Base-by-base conservation (phyloP, 2,329 filamentous ascomycete species). In the Aureobasidium sp. region DNA sequence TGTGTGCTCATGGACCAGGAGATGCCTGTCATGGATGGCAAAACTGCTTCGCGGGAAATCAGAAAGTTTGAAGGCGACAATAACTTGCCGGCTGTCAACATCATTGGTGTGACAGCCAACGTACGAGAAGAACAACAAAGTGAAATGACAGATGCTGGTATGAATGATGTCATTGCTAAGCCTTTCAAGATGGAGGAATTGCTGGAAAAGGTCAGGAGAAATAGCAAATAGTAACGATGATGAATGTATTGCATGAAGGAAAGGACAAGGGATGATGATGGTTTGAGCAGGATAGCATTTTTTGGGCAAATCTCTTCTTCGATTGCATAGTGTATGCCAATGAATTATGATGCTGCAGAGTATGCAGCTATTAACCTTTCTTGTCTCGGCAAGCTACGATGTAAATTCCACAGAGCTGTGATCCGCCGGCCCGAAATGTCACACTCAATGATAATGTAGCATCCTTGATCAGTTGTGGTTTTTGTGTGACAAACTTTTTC, bases 21-120 rank as follows among this genome's bases (percentile, higher is more conserved):
- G 26, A 73, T 73, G 71, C 72, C 72, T 0, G 59, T 71, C 9
- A 68, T 73, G 64, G 70, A 73, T 36, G 72, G 72, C 42, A 70
- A 70, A 32, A 61, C 67, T 0, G 71, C 71, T 6, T 66, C 70
- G 2, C 56, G 56, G 36, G 64, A 66, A 23, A 71, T 74, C 12
- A 66, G 71, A 0, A 52, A 65, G 10, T 69, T 71, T 55, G 50
- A 64, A 2, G 52, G 67, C 1, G 64, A 67, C 27, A 37, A 64
- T 5, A 46, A 68, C 12, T 63, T 68, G 23, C 65, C 64, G 2
- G 26, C 32, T 3, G 60, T 71, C 1, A 70, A 70, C 0, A 71
- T 74, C 12, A 57, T 74, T 2, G 72, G 71, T 7, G 70, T 74
- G 6, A 72, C 70, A 4, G 72, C 72, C 15, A 73, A 74, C 48